Conservation (phyloP, 257 asterid genomes). For the Solanum gracilifrons region DNA sequence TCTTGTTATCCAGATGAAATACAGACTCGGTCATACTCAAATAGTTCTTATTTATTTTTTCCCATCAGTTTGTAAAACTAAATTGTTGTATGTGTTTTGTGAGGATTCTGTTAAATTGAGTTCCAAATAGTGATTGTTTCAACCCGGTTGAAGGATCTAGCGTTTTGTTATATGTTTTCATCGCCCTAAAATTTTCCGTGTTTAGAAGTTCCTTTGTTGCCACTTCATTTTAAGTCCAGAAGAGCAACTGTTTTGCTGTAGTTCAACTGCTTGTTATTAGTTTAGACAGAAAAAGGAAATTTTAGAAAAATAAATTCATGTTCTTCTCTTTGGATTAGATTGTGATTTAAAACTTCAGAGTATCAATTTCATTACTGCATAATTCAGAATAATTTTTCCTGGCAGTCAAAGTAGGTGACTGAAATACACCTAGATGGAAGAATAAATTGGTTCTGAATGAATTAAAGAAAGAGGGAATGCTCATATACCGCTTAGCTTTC, state of each 20-base stretch:
- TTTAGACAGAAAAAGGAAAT: neutral
- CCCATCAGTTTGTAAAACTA: neutral
- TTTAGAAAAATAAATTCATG: neutral
- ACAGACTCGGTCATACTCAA: neutral
- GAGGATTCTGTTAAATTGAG: neutral
- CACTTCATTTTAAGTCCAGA: neutral
- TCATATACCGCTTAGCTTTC: neutral
- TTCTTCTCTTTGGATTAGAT: neutral
- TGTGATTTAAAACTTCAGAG: neutral
- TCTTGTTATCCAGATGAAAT: neutral
- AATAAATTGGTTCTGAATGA: neutral
- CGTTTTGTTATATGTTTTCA: neutral
- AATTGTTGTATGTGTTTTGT: neutral
- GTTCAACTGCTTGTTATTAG: neutral
- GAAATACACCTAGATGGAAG: neutral
- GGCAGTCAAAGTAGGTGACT: neutral
- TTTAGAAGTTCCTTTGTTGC: neutral
- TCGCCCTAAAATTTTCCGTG: neutral
- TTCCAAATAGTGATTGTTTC: neutral
- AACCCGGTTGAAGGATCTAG: neutral
- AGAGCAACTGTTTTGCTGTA: neutral
- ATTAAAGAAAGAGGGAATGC: neutral
- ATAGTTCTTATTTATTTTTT: neutral
- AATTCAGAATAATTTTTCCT: neutral
- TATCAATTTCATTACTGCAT: neutral